Base-by-base conservation (phyloP, 192 early-diverging fungal genomes). In the Backusella circina region DNA sequence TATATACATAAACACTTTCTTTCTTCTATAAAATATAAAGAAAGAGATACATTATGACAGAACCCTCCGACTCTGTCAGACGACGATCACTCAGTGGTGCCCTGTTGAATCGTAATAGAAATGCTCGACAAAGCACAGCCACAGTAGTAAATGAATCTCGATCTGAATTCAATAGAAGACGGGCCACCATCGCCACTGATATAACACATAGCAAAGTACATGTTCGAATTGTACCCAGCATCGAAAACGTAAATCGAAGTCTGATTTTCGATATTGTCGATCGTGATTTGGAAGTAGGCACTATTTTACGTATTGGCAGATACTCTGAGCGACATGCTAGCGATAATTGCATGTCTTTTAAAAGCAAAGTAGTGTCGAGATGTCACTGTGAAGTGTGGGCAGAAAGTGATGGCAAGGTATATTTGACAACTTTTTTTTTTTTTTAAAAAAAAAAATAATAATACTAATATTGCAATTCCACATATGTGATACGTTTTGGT, bases 301-400 rank as follows among this genome's bases (percentile, higher is more conserved):
- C 78, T 23, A 57, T 84, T 7, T 74, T 91, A 12, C 87, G 87
- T 65, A 83, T 91, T 37, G 88, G 88, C 6, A 72, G 89, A 71
- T 89, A 85, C 67, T 87, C 86, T 3, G 88, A 88, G 47, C 77
- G 83, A 71, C 82, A 85, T 13, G 65, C 79, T 79, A 85, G 85
- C 73, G 81, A 81, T 77, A 90, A 86, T 71, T 82, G 86, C 10
- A 86, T 91, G 61, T 87, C 89, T 31, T 91, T 91, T 81, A 87
- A 88, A 79, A 87, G 86, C 79, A 97, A 97, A 70, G 95, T 97
- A 16, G 95, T 96, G 5, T 89, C 86, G 32, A 85, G 95, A 36
- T 89, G 84, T 69, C 95, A 97, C 72, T 93, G 93, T 0, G 95
- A 95, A 75, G 88, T 97, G 51, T 96, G 93, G 93, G 85, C 87